These are phyloP conservation scores for Massarina eburnea DNA, from an alignment of 2,329 filamentous ascomycete species.

Conservation along the genomic window DNA sequence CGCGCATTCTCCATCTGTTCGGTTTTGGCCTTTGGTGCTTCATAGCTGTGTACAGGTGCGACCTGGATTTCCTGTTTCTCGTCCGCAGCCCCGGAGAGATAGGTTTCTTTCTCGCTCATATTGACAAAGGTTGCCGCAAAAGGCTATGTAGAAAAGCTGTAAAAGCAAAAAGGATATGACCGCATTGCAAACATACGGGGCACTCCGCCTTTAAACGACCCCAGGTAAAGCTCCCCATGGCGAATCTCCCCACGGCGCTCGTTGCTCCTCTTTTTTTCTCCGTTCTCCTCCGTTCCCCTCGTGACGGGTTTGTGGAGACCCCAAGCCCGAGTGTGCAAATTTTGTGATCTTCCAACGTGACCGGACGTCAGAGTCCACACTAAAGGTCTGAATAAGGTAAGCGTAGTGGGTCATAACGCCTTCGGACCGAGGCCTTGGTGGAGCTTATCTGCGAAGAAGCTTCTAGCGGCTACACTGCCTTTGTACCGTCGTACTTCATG, in stretches of 20 bases:
- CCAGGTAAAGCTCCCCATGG: slow-evolving; percentile 26
- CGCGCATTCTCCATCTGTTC: slow-evolving; percentile 35
- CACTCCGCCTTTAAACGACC: slow-evolving; percentile 1
- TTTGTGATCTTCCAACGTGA: slow-evolving; percentile 17
- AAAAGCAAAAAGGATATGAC: slow-evolving; percentile 6
- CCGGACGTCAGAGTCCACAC: slow-evolving; percentile 20
- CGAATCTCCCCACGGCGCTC: too few relatives aligned
- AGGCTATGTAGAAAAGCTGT: slow-evolving; percentile 7
- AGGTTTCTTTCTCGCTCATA: slow-evolving; percentile 31
- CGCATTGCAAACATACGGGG: neutral
- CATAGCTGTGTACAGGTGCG: slow-evolving; percentile 23
- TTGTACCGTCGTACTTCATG: too few relatives aligned
- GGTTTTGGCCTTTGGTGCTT: slow-evolving; percentile 32
- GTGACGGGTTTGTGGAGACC: slow-evolving; percentile 27
- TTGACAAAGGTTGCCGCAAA: slow-evolving; percentile 7
- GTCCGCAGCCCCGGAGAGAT: slow-evolving; percentile 11
- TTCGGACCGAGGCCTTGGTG: slow-evolving; percentile 31
- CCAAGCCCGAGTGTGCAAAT: slow-evolving; percentile 24
- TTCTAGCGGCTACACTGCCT: slow-evolving; percentile 29
- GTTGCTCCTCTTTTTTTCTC: slow-evolving; percentile 11
- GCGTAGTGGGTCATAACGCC: slow-evolving; percentile 23
- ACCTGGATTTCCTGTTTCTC: slow-evolving; percentile 23
- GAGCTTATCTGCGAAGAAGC: slow-evolving; percentile 26
- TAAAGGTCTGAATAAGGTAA: slow-evolving; percentile 14
- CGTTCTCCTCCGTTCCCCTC: slow-evolving; percentile 6